Evolutionary conservation across 805 yeast species (phyloP), one percentile per base, ranked within the genome.

Genomic region (Helenozyma rhizophorensis): DNA sequence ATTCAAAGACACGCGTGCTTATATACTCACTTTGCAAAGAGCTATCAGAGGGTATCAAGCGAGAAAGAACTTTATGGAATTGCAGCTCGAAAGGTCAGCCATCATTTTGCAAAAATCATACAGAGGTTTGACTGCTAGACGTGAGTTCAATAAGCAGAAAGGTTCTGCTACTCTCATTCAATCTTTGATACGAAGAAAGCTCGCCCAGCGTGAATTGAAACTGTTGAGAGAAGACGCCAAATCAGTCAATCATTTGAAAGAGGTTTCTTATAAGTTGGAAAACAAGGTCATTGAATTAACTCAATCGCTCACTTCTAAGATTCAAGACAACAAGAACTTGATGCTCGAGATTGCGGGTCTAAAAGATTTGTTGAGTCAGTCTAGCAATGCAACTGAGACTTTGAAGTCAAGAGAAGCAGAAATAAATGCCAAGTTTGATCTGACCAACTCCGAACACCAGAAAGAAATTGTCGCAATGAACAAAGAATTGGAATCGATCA

Each of bases 221-320:
- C 61, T 68, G 36, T 68, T 87, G 57, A 84, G 78, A 55, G 72
- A 72, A n/a, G 97, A 93, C 44, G 96, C 97, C 19, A 86, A 86
- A 56, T 86, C 96, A 11, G 95, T 87, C 27, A 81, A 82, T 55
- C 94, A 83, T 54, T 74, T 86, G 66, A 78, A 86, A 60, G 96
- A 90, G 57, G 95, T 86, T 24, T 88, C 95, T 50, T 93, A 87
- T 63, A 78, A 83, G 56, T 74, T 94, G 51, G 99, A 93, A 60
- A 93, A 93, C 62, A 93, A 94, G 70, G 97, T 94, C n/a, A 88
- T 93, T 45, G 95, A 89, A 60, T 75, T 93, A 47, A 90, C 97
- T 3, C 94, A 90, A 53, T 74, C 82, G 9, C 69, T 90, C 40
- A 77, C 95, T 1, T 62, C 78, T 23, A 84, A 86, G 56, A 80